Percentiles rank a stretch among this genome's conserved stretches.
Conservation (phyloP, 2,329 filamentous ascomycete species). For the Diaporthe aspalathi region DNA sequence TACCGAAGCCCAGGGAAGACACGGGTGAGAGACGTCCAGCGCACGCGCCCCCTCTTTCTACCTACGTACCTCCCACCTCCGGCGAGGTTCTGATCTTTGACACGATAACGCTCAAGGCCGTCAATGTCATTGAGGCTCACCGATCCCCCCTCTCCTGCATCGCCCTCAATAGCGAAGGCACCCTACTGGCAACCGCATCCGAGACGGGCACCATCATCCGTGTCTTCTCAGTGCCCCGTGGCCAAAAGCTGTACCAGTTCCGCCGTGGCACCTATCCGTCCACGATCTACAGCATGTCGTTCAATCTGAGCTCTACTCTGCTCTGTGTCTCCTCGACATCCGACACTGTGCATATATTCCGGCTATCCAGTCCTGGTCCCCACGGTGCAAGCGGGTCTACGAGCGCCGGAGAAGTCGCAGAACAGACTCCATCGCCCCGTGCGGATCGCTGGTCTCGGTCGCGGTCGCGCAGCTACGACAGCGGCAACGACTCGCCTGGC, state of each 20-base stretch:
- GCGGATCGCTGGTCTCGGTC: constrained; percentile 65
- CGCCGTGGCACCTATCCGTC: constrained; percentile 94
- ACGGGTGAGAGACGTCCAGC: constrained; percentile 71
- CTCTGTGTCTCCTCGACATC: constrained; percentile 96
- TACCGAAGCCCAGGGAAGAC: constrained; percentile 78
- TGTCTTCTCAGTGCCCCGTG: constrained; percentile 91
- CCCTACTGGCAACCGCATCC: constrained; percentile 90
- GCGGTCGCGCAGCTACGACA: constrained; percentile 65
- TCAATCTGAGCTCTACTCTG: constrained; percentile 92
- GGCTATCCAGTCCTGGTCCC: constrained; percentile 65
- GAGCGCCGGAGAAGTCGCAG: constrained; percentile 42
- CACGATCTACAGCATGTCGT: constrained; percentile 98
- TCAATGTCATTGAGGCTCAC: constrained; percentile 96
- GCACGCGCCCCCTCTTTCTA: constrained; percentile 84
- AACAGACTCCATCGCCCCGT: constrained; percentile 53
- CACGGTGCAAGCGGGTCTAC: constrained; percentile 51
- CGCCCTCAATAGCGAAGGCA: constrained; percentile 91
- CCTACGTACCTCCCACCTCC: constrained; percentile 84
- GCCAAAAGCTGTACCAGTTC: constrained; percentile 96
- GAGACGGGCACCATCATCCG: constrained; percentile 98
- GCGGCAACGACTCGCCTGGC: constrained; percentile 63
- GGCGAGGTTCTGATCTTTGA: constrained; percentile 96
- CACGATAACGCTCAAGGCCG: constrained; percentile 86
- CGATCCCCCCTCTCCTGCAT: constrained; percentile 91
- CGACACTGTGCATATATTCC: constrained; percentile 97